Base-by-base conservation (phyloP, 345 rosid genomes). In the Toxicodendron radicans region DNA sequence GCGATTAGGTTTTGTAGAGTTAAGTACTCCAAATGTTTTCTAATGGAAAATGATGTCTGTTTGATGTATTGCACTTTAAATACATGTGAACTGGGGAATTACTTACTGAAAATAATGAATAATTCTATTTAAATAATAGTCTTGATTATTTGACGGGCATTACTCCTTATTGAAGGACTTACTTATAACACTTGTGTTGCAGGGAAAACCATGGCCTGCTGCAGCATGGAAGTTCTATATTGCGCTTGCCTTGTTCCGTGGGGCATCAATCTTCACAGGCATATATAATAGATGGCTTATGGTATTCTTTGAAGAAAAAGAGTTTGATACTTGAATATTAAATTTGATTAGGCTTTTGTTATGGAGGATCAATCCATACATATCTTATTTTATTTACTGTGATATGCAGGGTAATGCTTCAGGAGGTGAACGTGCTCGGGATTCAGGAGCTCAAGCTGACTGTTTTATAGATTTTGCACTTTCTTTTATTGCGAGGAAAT, bases 181-280 rank as follows among this genome's bases (percentile, higher is more conserved):
- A 41, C 48, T 63, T 57, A 20, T 57, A 61, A 62, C 62, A 76
- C 21, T 78, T 70, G 68, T 78, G 51, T 79, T 74, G n/a, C 54
- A 95, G 99, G 90, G 93, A 61, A 95, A 83, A 84, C 79, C 88
- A 52, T 95, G 99, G 99, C 98, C 99, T 67, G 89, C 85, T 66
- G 83, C 80, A 74, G 76, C 82, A 65, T 95, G 99, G 99, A 95
- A 91, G 84, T 95, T 95, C 91, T 89, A 95, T 68, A 64, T 93
- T 64, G 90, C 97, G n/a, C 90, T 95, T 80, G 90, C 92, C 63
- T 11, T 95, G 89, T 95, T 95, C 73, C 96, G 98, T 13, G 98
- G 73, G 70, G 99, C 97, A 71, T 81, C 98, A 45, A 95, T 95
- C 72, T 86, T 52, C 82, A 85, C 89, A 0, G 98, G 98, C 64